Evolutionary conservation across 176 grass and related monocot genomes (phyloP), one percentile per base, ranked within the genome.

Genomic region (Cenchrus fungigraminus): DNA sequence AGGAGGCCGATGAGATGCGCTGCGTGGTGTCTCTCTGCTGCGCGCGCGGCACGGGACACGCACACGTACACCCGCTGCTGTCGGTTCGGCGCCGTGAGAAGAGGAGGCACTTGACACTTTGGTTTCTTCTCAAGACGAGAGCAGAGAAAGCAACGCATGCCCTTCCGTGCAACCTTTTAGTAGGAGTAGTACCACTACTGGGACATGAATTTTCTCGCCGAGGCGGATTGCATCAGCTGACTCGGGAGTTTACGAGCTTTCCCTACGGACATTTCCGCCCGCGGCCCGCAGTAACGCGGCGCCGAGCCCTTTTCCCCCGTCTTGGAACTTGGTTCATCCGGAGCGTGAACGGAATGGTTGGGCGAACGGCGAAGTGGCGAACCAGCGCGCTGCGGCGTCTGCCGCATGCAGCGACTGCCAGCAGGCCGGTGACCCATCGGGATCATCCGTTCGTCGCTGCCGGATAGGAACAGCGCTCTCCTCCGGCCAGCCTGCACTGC

Each of bases 181-280:
- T 47, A 49, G 50, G 17, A 63, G 49, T 47, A 49, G 50, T 9
- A 9, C 3, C 11, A 9, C 9, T 40, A 40, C 59, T 32, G 11
- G 8, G 29, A 19, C 51, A 40, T 34, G 6, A 1, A 56, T 17
- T 32, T 31, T 6, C 2, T 42, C 16, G 78, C 29, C 78, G 6
- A 20, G 45, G 28, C 29, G 7, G 3, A 1, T 53, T 56, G 37
- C 62, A 3, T 76, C 85, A 71, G 55, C 58, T 79, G 81, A 73
- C 57, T 47, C 47, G 51, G 17, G 86, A 79, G 25, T 50, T 46
- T 29, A 29, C 13, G 59, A 67, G 37, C 67, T 74, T 59, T 79
- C 76, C 68, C 56, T 61, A 4, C 0, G 8, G 71, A 65, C 66
- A 63, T 56, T 65, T 55, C 43, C 20, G 12, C 47, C 77, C 44